A percentile compares a stretch with the other conserved stretches of the same genome.
Evolutionary conservation across 306 rosid genomes (phyloP).

Genomic region (Cucumis hystrix): DNA sequence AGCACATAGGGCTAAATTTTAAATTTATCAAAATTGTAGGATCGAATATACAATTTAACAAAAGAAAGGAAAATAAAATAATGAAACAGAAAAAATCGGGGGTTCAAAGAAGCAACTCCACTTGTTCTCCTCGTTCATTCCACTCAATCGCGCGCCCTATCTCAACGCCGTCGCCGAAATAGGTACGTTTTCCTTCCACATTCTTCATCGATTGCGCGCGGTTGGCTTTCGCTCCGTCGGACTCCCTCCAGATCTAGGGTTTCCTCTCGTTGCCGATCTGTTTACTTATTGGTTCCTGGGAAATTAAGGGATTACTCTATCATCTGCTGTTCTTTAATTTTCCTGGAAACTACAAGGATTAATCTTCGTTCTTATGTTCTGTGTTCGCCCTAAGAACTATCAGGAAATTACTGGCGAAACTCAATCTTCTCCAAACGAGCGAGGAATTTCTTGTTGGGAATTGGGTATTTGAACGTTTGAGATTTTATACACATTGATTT

Average conservation of each 20-base stretch:
- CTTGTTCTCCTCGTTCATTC: background rate
- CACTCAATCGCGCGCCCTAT: constrained; percentile 1
- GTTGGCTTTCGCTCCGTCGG: background rate
- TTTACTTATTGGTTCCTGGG: background rate
- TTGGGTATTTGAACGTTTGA: background rate
- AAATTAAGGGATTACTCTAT: background rate
- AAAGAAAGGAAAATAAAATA: too few relatives aligned
- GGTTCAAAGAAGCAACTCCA: background rate
- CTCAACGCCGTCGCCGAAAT: constrained; percentile 8
- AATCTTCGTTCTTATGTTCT: background rate
- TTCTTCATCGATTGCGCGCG: background rate
- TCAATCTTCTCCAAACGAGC: background rate
- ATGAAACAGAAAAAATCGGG: background rate
- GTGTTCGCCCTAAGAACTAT: background rate
- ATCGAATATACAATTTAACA: too few relatives aligned
- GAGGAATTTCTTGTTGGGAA: background rate
- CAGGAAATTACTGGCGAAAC: background rate
- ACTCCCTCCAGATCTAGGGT: background rate
- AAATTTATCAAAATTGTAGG: too few relatives aligned
- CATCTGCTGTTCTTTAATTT: background rate
- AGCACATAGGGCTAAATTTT: too few relatives aligned
- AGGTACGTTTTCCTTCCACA: background rate
- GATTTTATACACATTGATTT: background rate
- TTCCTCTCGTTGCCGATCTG: background rate
- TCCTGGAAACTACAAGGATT: background rate